phyloP scores from a whole-genome alignment of 2,329 filamentous ascomycete genomes.

The Arthrocladium fulminans region DNA sequence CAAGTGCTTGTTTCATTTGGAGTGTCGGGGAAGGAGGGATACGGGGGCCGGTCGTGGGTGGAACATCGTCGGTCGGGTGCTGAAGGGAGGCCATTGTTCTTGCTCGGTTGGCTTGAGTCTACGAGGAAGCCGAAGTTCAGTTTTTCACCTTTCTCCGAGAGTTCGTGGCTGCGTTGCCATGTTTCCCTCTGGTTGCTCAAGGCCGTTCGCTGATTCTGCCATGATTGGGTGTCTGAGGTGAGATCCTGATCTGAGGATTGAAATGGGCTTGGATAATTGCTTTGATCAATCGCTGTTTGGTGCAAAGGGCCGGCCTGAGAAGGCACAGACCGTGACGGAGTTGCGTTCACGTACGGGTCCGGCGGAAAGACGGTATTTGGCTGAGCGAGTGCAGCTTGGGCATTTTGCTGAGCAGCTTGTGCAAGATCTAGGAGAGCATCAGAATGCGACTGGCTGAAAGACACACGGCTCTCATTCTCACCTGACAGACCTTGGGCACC shows the following conservation, averaged over 20 bases:
- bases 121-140: slow-evolving; percentile 65
- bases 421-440: slow-evolving; percentile 14
- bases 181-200: slow-evolving; percentile 36
- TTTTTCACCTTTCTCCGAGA: slow-evolving; percentile 52
- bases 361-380: slow-evolving; percentile 10
- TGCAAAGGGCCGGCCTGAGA: slow-evolving; percentile 22
- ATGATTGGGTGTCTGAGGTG: slow-evolving; percentile 2
- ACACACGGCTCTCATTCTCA: slow-evolving; percentile 9
- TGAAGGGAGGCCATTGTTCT: not conserved
- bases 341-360: slow-evolving; percentile 1
- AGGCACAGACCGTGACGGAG: not conserved
- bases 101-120: slow-evolving; percentile 29
- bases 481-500: slow-evolving; percentile 36
- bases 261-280: slow-evolving; percentile 4
- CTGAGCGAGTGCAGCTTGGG: slow-evolving; percentile 14
- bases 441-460: slow-evolving; percentile 11
- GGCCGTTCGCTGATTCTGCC: slow-evolving; percentile 24
- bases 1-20: slow-evolving; percentile 15
- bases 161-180: slow-evolving; percentile 42
- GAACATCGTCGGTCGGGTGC: slow-evolving; percentile 13
- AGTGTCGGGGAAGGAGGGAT: not conserved
- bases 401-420: slow-evolving; percentile 20
- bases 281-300: slow-evolving; percentile 12
- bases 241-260: slow-evolving; percentile 5
- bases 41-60: slow-evolving; percentile 26